These are phyloP conservation scores for Silene coronaria DNA, from an alignment of 179 eudicot genomes.

Conservation along the genomic window DNA sequence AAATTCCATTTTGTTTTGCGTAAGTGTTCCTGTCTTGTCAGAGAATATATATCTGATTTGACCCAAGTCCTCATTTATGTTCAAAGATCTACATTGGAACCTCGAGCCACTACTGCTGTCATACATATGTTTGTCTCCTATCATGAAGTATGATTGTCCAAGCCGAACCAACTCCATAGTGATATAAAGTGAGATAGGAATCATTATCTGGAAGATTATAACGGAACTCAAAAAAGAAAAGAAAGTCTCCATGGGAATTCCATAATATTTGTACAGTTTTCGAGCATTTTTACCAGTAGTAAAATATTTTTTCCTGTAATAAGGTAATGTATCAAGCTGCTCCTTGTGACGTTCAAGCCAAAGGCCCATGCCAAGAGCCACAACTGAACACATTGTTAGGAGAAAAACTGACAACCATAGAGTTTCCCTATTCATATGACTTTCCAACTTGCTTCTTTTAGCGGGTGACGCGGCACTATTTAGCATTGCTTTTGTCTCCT, in stretches of 20 bases:
- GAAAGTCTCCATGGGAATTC: constrained; percentile 81
- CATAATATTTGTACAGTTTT: constrained; percentile 60
- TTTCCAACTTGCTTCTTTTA: constrained; percentile 84
- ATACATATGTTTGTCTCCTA: constrained; percentile 80
- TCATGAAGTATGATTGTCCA: constrained; percentile 97
- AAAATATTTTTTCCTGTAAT: constrained; percentile 64
- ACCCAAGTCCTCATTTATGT: constrained; percentile 95
- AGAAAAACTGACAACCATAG: constrained; percentile 83
- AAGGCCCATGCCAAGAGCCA: constrained; percentile 77
- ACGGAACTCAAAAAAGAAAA: constrained; percentile 87
- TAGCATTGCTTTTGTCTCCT: constrained; percentile 95
- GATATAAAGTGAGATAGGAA: constrained; percentile 86
- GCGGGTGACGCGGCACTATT: constrained; percentile 85
- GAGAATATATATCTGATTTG: constrained; percentile 92
- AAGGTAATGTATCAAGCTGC: constrained; percentile 76
- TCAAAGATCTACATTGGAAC: constrained; percentile 94
- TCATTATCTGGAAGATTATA: constrained; percentile 95
- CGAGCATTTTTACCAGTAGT: constrained; percentile 36
- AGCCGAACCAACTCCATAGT: constrained; percentile 94
- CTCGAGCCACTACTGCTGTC: constrained; percentile 52
- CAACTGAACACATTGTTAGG: constrained; percentile 76
- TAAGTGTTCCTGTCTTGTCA: constrained; percentile 92
- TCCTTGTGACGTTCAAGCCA: constrained; percentile 65
- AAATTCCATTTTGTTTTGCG: constrained; percentile 94
- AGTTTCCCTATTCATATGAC: constrained; percentile 86